Conservation (phyloP, 441 rosid genomes). For the Brassica balearica region DNA sequence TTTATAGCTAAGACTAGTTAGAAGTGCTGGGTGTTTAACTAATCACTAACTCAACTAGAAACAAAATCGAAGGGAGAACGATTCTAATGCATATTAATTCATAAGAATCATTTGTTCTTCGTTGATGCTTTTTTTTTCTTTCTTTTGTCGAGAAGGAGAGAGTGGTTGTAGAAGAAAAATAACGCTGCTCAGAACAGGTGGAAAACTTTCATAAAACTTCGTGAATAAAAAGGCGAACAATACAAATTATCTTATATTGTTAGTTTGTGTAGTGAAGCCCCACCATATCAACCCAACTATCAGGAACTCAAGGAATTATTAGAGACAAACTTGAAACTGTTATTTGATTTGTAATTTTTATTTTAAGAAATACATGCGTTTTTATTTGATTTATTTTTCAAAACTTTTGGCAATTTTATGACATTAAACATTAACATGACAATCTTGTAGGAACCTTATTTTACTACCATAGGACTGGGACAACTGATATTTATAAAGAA, state of each 20-base stretch:
- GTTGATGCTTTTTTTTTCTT: neutral
- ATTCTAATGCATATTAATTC: neutral
- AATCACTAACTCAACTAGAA: neutral
- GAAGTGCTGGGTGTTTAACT: neutral
- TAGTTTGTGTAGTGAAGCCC: conserved; percentile 1
- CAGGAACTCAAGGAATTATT: neutral
- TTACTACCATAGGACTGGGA: no score
- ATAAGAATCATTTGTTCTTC: neutral
- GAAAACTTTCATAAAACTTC: neutral
- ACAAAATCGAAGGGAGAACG: neutral
- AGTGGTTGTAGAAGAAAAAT: neutral
- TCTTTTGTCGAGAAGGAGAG: neutral
- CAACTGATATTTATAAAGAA: no score
- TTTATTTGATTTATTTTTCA: neutral
- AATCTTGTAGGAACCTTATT: no score
- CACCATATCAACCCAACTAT: neutral
- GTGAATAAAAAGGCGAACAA: neutral
- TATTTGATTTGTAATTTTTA: neutral
- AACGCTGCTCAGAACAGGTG: neutral
- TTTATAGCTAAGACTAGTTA: neutral
- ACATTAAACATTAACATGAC: no score
- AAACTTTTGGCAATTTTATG: neutral
- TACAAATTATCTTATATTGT: neutral
- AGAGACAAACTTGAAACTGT: neutral
- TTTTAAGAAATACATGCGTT: neutral